A percentile compares a stretch with the other conserved stretches of the same genome.
phyloP scores from a whole-genome alignment of 495 filamentous ascomycete species.

The Xylaria palmicola region DNA sequence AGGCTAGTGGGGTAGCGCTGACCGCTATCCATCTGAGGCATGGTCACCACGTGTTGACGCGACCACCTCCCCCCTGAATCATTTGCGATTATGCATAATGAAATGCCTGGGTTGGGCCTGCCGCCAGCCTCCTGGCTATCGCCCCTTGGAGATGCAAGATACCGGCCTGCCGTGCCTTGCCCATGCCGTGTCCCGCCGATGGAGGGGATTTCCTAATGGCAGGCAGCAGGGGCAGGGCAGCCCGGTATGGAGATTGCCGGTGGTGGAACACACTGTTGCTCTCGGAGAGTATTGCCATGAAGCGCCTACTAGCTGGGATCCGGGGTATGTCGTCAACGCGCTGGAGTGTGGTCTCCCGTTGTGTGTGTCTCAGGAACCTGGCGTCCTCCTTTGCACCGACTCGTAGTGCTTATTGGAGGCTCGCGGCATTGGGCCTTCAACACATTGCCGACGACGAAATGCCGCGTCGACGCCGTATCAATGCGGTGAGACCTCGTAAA shows the following conservation, averaged over 20 bases:
- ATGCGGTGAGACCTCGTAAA: not conserved
- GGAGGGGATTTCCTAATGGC: not conserved
- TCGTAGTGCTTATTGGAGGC: not conserved
- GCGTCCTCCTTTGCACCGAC: not conserved
- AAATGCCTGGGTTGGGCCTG: not conserved
- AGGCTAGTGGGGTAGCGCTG: not conserved
- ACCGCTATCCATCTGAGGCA: constrained; percentile 6
- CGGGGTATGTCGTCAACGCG: not conserved
- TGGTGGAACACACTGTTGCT: not conserved
- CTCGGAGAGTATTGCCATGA: not conserved
- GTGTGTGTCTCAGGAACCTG: not conserved
- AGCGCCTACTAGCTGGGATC: too few species aligned
- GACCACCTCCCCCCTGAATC: not conserved
- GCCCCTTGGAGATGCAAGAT: not conserved
- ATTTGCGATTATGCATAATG: not conserved
- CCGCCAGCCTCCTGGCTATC: not conserved
- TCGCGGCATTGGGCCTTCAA: not conserved
- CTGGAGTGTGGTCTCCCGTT: not conserved
- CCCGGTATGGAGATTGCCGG: not conserved
- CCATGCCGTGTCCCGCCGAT: not conserved
- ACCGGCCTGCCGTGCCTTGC: not conserved
- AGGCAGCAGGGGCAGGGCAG: not conserved
- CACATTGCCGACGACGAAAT: not conserved
- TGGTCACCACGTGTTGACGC: constrained; percentile 7
- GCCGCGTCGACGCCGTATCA: too few species aligned